Percentiles rank a stretch among this genome's conserved stretches.
phyloP scores from a whole-genome alignment of 2,329 filamentous ascomycete genomes.

The Aspergillus arachidicola region DNA sequence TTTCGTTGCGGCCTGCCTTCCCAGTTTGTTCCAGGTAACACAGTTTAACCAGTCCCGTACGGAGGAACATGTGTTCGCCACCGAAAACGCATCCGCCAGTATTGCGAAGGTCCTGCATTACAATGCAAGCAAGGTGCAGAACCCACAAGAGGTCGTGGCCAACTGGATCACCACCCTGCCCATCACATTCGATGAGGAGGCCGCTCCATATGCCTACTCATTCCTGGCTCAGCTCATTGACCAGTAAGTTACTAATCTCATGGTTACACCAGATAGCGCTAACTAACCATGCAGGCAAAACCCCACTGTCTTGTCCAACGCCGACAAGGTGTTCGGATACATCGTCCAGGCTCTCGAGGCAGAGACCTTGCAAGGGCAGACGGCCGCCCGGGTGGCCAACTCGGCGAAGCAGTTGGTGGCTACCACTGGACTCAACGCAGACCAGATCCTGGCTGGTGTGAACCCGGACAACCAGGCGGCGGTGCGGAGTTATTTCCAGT shows the following conservation, averaged over 20 bases:
- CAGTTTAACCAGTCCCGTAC: constrained; percentile 78
- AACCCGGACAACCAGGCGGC: constrained; percentile 78
- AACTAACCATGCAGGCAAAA: constrained; percentile 67
- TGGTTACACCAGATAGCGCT: not conserved
- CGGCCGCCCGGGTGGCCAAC: constrained; percentile 72
- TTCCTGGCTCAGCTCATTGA: constrained; percentile 91
- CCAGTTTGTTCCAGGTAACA: constrained; percentile 81
- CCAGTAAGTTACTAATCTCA: constrained; percentile 67
- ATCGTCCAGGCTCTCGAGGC: constrained; percentile 89
- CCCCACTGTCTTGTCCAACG: constrained; percentile 74
- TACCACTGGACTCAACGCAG: constrained; percentile 72
- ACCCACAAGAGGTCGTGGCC: constrained; percentile 73
- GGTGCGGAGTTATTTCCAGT: constrained; percentile 75
- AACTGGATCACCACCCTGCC: constrained; percentile 92
- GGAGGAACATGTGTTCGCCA: constrained; percentile 95
- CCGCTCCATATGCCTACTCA: constrained; percentile 91
- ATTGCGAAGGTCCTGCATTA: constrained; percentile 97
- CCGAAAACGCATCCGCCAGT: constrained; percentile 93
- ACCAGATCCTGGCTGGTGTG: constrained; percentile 73
- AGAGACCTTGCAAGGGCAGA: constrained; percentile 84
- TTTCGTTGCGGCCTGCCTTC: constrained; percentile 79
- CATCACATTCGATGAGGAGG: constrained; percentile 93
- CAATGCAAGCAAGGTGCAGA: constrained; percentile 75
- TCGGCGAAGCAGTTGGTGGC: constrained; percentile 78
- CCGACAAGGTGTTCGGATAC: constrained; percentile 78